These are phyloP conservation scores for Hypoxylon rickii DNA, from an alignment of 495 filamentous ascomycete species.

Conservation along the genomic window DNA sequence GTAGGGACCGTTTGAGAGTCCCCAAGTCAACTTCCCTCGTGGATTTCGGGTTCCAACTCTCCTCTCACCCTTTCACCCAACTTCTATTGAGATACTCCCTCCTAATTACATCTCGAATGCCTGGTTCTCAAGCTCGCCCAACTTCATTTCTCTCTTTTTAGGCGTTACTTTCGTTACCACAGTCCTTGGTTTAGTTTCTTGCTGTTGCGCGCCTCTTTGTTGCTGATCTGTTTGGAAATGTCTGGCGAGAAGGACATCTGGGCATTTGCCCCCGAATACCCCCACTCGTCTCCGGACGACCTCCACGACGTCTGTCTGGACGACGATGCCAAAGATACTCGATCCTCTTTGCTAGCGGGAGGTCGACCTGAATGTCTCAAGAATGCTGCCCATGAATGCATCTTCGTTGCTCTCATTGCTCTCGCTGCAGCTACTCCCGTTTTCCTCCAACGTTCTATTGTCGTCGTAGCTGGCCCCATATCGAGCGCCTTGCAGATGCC, in stretches of 20 bases:
- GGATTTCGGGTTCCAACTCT: no score
- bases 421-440: slow-evolving; percentile 67
- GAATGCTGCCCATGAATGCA: slow-evolving; percentile 60
- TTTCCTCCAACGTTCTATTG: slow-evolving; percentile 59
- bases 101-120: background rate
- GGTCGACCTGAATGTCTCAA: slow-evolving; percentile 60
- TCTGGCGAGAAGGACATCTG: slow-evolving; percentile 28
- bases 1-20: no score
- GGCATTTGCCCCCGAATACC: slow-evolving; percentile 21
- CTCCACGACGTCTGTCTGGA: slow-evolving; percentile 38
- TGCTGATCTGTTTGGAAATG: slow-evolving; percentile 25
- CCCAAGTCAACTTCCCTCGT: no score
- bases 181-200: slow-evolving; percentile 33
- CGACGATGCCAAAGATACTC: slow-evolving; percentile 30
- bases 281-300: slow-evolving; percentile 25
- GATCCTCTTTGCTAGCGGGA: slow-evolving; percentile 16
- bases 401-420: slow-evolving; percentile 65
- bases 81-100: no score
- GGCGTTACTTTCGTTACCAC: slow-evolving; percentile 24
- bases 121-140: background rate
- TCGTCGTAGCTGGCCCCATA: slow-evolving; percentile 63
- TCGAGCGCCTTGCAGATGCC: slow-evolving; percentile 64
- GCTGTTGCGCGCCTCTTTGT: slow-evolving; percentile 16
- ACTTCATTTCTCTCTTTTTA: slow-evolving; percentile 28
- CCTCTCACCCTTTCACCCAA: no score